Percentiles rank a stretch among this genome's conserved stretches.
Evolutionary conservation across 805 yeast species (phyloP).

Genomic region (Candida pini): DNA sequence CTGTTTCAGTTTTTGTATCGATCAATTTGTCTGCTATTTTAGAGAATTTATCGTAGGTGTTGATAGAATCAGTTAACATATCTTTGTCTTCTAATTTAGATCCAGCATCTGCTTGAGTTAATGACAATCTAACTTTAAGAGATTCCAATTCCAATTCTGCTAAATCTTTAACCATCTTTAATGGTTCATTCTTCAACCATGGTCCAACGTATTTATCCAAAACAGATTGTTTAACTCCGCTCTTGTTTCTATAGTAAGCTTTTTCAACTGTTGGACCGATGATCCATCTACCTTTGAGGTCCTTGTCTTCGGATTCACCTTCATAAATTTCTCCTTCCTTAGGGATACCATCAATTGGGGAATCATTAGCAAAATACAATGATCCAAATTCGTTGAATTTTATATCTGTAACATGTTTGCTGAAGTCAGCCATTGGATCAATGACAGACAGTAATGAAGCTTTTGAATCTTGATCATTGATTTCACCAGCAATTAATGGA

Average conservation of each 20-base stretch:
- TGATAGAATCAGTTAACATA: slow-evolving; percentile 42
- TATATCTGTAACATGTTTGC: slow-evolving; percentile 29
- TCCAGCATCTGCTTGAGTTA: slow-evolving; percentile 50
- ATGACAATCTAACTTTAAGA: slow-evolving; percentile 45
- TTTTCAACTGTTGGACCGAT: slow-evolving; percentile 88
- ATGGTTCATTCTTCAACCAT: slow-evolving; percentile 55
- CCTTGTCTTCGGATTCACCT: slow-evolving; percentile 51
- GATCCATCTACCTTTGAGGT: slow-evolving; percentile 66
- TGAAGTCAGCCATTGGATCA: slow-evolving; percentile 59
- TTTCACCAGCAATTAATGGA: slow-evolving; percentile 62
- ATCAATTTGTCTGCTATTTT: slow-evolving; percentile 55
- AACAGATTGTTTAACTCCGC: slow-evolving; percentile 43
- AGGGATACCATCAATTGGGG: slow-evolving; percentile 24
- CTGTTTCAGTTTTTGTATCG: slow-evolving; percentile 43
- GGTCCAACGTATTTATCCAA: slow-evolving; percentile 66
- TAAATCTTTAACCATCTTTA: slow-evolving; percentile 56
- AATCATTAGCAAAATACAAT: slow-evolving; percentile 72
- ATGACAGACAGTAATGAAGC: slow-evolving; percentile 54
- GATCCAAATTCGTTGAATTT: slow-evolving; percentile 77
- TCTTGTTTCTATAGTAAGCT: slow-evolving; percentile 66
- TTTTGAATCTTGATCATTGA: slow-evolving; percentile 42
- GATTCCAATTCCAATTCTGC: slow-evolving; percentile 64
- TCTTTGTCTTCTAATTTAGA: slow-evolving; percentile 38
- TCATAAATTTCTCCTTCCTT: slow-evolving; percentile 36
- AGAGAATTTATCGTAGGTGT: slow-evolving; percentile 57